Base-by-base conservation (phyloP, 495 filamentous ascomycete genomes). In the Aspergillus baeticus region DNA sequence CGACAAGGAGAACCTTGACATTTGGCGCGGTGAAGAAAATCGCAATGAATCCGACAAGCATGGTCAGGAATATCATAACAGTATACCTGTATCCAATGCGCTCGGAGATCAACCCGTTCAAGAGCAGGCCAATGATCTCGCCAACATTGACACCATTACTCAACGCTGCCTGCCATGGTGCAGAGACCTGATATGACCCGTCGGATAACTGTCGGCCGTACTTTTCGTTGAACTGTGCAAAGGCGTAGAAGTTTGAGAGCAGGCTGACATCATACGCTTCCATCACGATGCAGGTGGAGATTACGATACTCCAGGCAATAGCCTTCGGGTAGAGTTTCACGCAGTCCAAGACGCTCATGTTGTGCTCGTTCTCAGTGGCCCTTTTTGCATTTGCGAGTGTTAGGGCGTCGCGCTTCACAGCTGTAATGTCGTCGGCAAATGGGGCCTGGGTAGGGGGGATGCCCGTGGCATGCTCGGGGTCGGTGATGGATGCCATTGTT, bases 21-120 rank as follows among this genome's bases (percentile, higher is more conserved):
- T 75, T 82, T 36, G 81, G 75, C 1, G 86, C 86, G 22, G 84
- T 87, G 72, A 89, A 88, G 63, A 86, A 82, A 57, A 91, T 76
- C 23, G 82, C 76, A n/a, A 83, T 86, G 64, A 88, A 84, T 14
- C 67, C 79, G 15, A 71, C 77, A 3, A 89, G 70, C 10, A 81
- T 59, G 6, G 71, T 58, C 43, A 89, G 69, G 44, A 80, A 83
- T 10, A 62, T 75, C 23, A 87, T 81, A 55, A 89, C 81, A 1
- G 84, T 87, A 51, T 79, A 77, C 1, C 77, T 63, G 59, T 89
- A 89, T 0, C 87, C 87, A 49, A 86, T 81, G 0, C 78, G 73
- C 54, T 89, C 86, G 2, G 82, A 84, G 22, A 88, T 72, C 56
- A 71, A 80, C 47, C 87, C 87, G 56, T 86, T 88, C 62, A 88